Evolutionary conservation across 139 green algal species (phyloP).

Genomic region (Micractinium sp.): DNA sequence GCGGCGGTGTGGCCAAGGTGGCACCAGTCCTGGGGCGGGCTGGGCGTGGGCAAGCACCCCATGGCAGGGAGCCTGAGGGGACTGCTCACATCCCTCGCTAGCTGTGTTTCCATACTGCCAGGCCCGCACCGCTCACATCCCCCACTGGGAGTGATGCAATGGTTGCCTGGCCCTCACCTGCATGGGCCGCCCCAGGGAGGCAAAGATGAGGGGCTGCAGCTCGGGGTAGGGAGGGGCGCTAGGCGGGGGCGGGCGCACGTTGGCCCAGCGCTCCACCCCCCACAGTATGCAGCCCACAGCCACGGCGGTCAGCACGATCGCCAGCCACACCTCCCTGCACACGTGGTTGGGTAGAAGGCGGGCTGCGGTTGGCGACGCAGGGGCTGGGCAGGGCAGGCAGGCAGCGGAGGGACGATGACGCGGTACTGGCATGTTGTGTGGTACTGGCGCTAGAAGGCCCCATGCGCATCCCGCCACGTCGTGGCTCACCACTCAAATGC

Average conservation of each 20-base stretch:
- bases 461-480: too few species aligned
- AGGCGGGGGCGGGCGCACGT: not conserved
- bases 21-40: too few species aligned
- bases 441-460: not conserved
- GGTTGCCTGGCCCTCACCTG: not conserved
- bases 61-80: not conserved
- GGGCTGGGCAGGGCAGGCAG: not conserved
- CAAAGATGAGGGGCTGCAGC: slow-evolving; percentile 1
- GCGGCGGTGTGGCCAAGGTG: not conserved
- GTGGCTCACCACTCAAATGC: not conserved
- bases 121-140: not conserved
- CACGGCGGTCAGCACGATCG: not conserved
- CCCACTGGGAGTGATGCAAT: not conserved
- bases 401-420: not conserved
- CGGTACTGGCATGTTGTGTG: not conserved
- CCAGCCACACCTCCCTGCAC: slow-evolving; percentile 18
- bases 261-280: slow-evolving; percentile 1
- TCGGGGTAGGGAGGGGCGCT: not conserved
- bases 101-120: not conserved
- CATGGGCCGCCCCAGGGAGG: slow-evolving; percentile 8
- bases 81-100: not conserved
- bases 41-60: not conserved
- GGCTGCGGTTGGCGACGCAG: too few species aligned
- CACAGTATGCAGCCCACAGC: slow-evolving; percentile 3
- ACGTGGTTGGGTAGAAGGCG: too few species aligned